Percentiles rank a stretch among this genome's conserved stretches.
Conservation (phyloP, 345 rosid genomes). For the Eucalyptus paniculata region DNA sequence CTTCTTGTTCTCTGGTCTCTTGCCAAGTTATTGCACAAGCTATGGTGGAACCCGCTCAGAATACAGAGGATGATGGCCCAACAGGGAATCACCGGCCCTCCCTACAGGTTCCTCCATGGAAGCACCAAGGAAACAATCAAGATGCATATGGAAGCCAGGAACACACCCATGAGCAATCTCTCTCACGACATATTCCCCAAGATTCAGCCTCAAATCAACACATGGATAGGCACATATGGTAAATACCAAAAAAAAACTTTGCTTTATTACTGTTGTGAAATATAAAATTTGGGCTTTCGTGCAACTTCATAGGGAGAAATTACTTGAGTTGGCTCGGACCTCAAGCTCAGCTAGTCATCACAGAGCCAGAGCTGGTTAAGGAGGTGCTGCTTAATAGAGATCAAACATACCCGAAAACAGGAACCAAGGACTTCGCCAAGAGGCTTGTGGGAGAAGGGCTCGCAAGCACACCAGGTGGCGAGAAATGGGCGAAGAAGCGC, state of each 20-base stretch:
- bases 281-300: not conserved
- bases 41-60: not conserved
- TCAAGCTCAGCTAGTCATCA: constrained; percentile 17
- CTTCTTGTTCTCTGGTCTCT: not conserved
- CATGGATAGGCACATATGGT: constrained; percentile 2
- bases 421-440: not conserved
- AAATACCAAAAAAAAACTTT: not conserved
- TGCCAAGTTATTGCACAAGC: not conserved
- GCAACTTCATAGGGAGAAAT: constrained; percentile 8
- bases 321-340: constrained; percentile 22
- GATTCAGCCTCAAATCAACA: not conserved
- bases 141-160: not conserved
- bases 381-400: constrained; percentile 23
- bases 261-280: not conserved
- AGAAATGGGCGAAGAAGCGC: constrained; percentile 27
- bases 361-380: constrained; percentile 23
- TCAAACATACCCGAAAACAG: not conserved
- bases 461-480: not conserved
- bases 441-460: constrained; percentile 27
- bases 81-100: not conserved
- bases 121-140: not conserved
- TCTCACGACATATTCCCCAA: not conserved
- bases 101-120: constrained; percentile 1
- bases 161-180: not conserved
- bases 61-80: not conserved